Base-by-base conservation (phyloP, 1,139 yeast species). In the Suhomyces terraborum region DNA sequence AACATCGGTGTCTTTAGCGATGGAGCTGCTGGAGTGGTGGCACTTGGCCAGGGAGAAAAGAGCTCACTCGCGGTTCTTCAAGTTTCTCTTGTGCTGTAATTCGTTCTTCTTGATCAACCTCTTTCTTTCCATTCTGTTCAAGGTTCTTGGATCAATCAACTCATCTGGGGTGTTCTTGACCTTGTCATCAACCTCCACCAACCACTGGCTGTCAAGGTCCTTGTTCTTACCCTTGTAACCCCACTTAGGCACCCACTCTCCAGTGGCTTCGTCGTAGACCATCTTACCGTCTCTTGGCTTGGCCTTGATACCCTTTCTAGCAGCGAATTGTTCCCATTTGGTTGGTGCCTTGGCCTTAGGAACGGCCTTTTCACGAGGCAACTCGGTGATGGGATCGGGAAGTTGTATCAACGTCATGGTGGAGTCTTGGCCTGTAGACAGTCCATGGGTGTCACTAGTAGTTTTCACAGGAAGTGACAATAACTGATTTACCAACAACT, bases 211-310 rank as follows among this genome's bases (percentile, higher is more conserved):
- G 59, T 93, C 98, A 54, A 83, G 61, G 44, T 82, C 80, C 69
- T 93, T 93, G 67, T 93, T 93, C 64, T 80, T 80, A 58, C 98
- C 98, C 53, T 86, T 84, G 71, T 84, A 93, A 46, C 99, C 99
- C 98, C 98, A 94, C 66, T 89, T 91, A 55, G 95, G 94, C 46
- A 85, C 96, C 98, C 98, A 94, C 66, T 89, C 91, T 38, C 93
- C 93, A 21, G 79, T 69, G 34, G 78, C 94, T 65, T 94, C 98
- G 62, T 93, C 96, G 56, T 71, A 94, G 2, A 88, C 91, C 79
- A 84, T 74, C 69, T 88, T 93, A 38, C 96, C 97, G 27, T 88
- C 85, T 65, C 84, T 89, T 51, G 88, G 87, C 74, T 88, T 89
- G 65, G 95, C 78, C 67, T 85, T 77, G 62, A 94, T 94, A 54